Evolutionary conservation across 345 rosid genomes (phyloP).

Genomic region (Eucalyptus erythrocorys): DNA sequence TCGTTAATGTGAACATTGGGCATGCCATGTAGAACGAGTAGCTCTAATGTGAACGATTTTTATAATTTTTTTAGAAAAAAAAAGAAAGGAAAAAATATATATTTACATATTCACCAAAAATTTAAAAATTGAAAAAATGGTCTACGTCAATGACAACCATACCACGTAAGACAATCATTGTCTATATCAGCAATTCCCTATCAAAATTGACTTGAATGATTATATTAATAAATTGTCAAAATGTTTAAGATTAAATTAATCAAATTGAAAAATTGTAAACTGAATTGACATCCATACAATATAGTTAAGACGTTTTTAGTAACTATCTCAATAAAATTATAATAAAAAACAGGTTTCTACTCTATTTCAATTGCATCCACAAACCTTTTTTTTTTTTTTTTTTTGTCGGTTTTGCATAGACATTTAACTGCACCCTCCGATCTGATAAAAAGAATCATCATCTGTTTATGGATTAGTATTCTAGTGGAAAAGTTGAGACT

Average conservation of each 20-base stretch:
- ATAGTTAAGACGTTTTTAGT: neutral
- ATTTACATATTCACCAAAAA: neutral
- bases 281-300: neutral
- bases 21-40: fast-evolving
- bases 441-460: neutral
- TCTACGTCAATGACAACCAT: fast-evolving
- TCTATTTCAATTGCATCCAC: neutral
- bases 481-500: neutral
- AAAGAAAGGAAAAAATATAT: neutral
- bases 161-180: fast-evolving
- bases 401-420: neutral
- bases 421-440: neutral
- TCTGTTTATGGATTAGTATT: neutral
- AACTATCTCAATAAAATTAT: neutral
- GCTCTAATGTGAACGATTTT: fast-evolving
- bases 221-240: neutral
- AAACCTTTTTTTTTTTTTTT: too few species aligned
- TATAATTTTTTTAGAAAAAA: neutral
- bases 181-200: fast-evolving
- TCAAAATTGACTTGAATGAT: neutral
- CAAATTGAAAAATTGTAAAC: fast-evolving
- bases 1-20: neutral
- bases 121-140: neutral
- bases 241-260: fast-evolving
- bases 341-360: neutral